Base-by-base conservation (phyloP, 2,329 filamentous ascomycete species). In the Juglanconis oblonga region DNA sequence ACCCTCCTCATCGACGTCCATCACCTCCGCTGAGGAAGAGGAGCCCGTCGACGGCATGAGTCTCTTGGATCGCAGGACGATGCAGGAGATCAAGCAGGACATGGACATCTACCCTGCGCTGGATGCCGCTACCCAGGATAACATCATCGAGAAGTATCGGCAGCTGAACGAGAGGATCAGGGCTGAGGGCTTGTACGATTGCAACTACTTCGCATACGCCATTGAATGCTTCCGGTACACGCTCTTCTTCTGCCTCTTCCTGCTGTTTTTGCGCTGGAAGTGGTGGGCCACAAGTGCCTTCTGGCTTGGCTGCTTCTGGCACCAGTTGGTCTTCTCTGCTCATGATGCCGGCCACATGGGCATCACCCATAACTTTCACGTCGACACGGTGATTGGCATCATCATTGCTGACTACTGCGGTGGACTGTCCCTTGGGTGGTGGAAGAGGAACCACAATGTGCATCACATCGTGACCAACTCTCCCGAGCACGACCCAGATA, bases 261-360 rank as follows among this genome's bases (percentile, higher is more conserved):
- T 93, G 40, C 71, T 82, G 4, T 86, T 84, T 67, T 76, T 95
- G 24, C 81, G 74, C 14, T 77, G 77, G 69, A 81, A 81, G 40
- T 91, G 88, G 84, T 94, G 90, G 69, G 79, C 76, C 52, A 77
- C 83, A 2, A 91, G 90, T 59, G 92, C 86, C 1, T 72, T 90
- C 52, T 92, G 88, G 66, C 80, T 98, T 3, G 95, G 94, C 24
- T 81, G 85, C 64, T 83, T 96, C 70, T 98, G 95, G 94, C 95
- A 98, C 71, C 95, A 98, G 72, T 82, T 98, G 33, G 90, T 94
- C 55, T 99, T 99, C 71, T 88, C 89, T 1, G 95, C 91, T 62
- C 95, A 99, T 74, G 95, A 99, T 79, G 91, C 94, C 54, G 93
- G 92, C 6, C 95, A 99, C 74, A 96, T 97, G 89, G 95, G 91